Conservation (phyloP, 306 rosid genomes). For the Dryas alaskensis region DNA sequence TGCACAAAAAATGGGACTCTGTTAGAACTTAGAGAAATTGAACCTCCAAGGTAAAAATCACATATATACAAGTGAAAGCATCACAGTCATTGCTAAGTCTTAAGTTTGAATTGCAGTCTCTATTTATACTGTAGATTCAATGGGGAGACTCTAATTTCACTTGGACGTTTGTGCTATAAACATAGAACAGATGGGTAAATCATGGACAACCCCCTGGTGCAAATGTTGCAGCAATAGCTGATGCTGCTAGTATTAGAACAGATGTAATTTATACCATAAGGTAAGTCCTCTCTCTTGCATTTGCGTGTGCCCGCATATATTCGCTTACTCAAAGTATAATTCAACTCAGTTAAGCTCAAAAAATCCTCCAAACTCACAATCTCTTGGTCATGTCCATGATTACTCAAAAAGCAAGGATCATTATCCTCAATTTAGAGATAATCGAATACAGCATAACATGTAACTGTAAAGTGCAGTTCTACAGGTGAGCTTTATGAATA, state of each 20-base stretch:
- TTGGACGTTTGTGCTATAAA: conserved; percentile 35
- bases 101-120: conserved; percentile 21
- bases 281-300: conserved; percentile 31
- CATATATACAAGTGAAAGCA: conserved; percentile 20
- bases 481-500: conserved; percentile 83
- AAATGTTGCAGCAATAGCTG: conserved; percentile 83
- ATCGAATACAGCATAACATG: conserved; percentile 17
- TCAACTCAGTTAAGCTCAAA: background rate
- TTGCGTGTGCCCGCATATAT: background rate
- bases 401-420: background rate
- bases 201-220: conserved; percentile 91
- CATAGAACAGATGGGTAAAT: conserved; percentile 84
- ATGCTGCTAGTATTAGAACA: conserved; percentile 56
- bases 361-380: background rate
- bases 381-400: background rate
- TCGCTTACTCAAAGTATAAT: conserved; percentile 1
- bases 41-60: conserved; percentile 72
- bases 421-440: conserved; percentile 26
- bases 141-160: conserved; percentile 44
- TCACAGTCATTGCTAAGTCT: conserved; percentile 9
- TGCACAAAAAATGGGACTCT: conserved; percentile 64
- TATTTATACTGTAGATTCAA: conserved; percentile 24
- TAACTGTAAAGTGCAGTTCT: conserved; percentile 54
- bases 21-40: conserved; percentile 57
- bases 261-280: conserved; percentile 85